Evolutionary conservation across 495 filamentous ascomycete species (phyloP).

Genomic region (Halenospora varia): DNA sequence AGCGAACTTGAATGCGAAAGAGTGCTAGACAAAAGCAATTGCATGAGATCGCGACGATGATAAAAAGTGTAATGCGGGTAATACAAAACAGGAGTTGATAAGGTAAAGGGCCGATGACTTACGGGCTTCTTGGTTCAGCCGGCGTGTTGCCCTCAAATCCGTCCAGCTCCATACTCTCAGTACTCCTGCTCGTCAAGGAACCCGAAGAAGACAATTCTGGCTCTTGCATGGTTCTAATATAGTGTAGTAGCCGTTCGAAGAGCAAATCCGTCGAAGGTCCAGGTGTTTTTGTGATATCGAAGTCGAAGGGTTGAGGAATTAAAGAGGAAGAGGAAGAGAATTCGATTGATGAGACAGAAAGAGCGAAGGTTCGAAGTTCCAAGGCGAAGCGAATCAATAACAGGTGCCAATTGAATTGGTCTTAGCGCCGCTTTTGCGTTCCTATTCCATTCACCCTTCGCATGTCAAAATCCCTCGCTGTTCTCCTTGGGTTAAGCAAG

Average conservation of each 20-base stretch:
- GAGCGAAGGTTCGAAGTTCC: neutral
- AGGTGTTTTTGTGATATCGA: too few relatives aligned
- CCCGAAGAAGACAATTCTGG: conserved; percentile 14
- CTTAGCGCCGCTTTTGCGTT: neutral
- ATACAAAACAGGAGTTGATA: neutral
- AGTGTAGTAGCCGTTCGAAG: too few relatives aligned
- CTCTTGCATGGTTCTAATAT: conserved; percentile 6
- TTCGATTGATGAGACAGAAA: neutral
- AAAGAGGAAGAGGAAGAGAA: neutral
- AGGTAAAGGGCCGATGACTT: neutral
- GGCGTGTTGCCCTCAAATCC: conserved; percentile 6
- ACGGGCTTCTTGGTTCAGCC: conserved; percentile 14
- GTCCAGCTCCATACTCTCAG: conserved; percentile 19
- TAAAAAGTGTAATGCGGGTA: neutral
- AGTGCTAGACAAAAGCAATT: neutral
- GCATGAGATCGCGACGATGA: neutral
- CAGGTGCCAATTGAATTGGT: neutral
- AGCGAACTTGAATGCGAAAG: too few relatives aligned
- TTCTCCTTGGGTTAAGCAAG: neutral
- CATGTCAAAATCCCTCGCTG: too few relatives aligned
- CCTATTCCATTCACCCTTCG: neutral
- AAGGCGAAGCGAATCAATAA: neutral
- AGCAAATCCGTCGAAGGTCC: too few relatives aligned
- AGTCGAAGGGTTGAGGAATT: neutral
- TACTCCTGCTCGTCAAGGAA: conserved; percentile 21